phyloP scores from a whole-genome alignment of 2,329 filamentous ascomycete species.

The Penicillium concentricum region DNA sequence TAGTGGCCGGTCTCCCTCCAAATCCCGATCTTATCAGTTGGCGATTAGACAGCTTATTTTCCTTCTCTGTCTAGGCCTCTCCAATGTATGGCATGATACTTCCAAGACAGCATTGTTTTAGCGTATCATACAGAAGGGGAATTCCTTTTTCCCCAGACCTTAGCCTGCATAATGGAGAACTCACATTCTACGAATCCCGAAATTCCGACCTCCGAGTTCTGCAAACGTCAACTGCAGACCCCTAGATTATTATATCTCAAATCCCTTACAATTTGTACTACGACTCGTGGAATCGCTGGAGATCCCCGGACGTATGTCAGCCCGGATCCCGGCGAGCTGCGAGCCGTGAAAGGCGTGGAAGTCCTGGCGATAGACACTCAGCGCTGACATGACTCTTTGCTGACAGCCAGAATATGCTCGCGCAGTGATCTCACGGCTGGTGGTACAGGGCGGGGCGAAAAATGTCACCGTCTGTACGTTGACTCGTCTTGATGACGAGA shows the following conservation, averaged over 20 bases:
- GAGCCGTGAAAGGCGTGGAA: neutral
- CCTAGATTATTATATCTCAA: neutral
- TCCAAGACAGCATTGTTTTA: neutral
- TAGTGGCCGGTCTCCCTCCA: conserved; percentile 26
- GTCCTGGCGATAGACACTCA: neutral
- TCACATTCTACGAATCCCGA: conserved; percentile 14
- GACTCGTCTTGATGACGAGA: neutral
- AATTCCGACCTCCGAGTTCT: conserved; percentile 17
- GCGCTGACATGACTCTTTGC: neutral
- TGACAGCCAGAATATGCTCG: neutral
- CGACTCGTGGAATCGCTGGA: neutral
- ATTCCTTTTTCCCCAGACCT: conserved; percentile 2
- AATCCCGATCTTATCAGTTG: conserved; percentile 31
- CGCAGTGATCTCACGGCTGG: neutral
- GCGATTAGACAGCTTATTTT: neutral
- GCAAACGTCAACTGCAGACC: neutral
- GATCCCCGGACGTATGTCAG: neutral
- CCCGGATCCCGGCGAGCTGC: conserved; percentile 15
- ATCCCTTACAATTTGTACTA: neutral
- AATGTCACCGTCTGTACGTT: neutral
- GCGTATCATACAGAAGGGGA: neutral
- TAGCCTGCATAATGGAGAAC: conserved; percentile 4
- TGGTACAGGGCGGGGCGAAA: neutral
- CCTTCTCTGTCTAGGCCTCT: neutral
- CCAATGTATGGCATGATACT: neutral